Conservation (phyloP, 345 rosid genomes). For the Salix arbutifolia region DNA sequence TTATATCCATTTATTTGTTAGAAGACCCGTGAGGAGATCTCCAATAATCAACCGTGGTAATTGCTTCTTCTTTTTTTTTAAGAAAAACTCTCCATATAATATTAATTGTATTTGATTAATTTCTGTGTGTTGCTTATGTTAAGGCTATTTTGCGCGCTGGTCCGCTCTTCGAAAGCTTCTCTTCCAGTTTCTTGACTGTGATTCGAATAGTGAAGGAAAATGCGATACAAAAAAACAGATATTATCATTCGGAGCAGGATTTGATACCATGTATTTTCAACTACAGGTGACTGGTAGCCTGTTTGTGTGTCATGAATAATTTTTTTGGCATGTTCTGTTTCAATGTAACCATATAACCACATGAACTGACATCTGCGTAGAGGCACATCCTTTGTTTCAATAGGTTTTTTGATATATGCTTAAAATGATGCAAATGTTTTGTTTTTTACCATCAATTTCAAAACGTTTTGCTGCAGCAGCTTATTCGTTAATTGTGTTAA, state of each 20-base stretch:
- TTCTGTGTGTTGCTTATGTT: not conserved
- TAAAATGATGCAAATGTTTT: not conserved
- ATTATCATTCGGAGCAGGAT: constrained; percentile 93
- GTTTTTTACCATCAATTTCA: too few relatives aligned
- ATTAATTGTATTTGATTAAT: not conserved
- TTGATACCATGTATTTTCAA: constrained; percentile 87
- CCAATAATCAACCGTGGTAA: constrained; percentile 92
- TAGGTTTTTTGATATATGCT: not conserved
- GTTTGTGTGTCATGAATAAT: constrained; percentile 4
- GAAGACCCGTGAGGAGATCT: constrained; percentile 82
- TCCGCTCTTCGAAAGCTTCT: constrained; percentile 86
- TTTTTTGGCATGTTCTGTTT: not conserved
- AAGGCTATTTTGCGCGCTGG: constrained; percentile 95
- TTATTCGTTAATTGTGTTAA: too few relatives aligned
- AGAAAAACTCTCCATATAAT: too few relatives aligned
- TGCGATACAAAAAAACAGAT: constrained; percentile 60
- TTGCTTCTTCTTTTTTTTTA: not conserved
- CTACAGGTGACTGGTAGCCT: constrained; percentile 49
- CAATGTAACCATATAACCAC: not conserved
- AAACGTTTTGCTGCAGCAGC: not conserved
- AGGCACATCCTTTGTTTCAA: not conserved
- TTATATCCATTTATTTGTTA: constrained; percentile 74
- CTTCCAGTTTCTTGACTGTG: constrained; percentile 66
- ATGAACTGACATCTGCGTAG: too few relatives aligned
- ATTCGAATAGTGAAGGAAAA: constrained; percentile 21